Conservation (phyloP, 352 stramenopile species). For the Phytophthora rubi region DNA sequence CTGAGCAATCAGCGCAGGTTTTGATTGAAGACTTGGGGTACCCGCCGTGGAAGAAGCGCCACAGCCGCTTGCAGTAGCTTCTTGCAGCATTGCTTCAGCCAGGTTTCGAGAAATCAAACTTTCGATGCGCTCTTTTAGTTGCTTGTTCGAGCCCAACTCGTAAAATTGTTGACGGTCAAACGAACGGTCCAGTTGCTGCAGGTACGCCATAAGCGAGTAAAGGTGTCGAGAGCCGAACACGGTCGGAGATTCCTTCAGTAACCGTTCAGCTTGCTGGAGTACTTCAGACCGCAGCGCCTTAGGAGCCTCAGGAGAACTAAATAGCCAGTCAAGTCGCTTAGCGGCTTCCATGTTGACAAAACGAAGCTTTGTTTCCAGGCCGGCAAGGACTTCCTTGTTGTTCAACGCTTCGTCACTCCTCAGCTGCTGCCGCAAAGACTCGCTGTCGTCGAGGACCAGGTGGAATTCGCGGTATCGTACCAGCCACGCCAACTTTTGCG, state of each 20-base stretch:
- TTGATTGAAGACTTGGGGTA: constrained; percentile 12
- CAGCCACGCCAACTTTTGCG: constrained; percentile 64
- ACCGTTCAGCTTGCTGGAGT: constrained; percentile 52
- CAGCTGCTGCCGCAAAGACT: constrained; percentile 48
- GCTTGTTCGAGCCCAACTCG: constrained; percentile 44
- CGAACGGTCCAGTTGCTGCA: constrained; percentile 68
- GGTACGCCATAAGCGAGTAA: constrained; percentile 66
- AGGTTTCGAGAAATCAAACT: constrained; percentile 62
- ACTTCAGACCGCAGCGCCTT: constrained; percentile 51
- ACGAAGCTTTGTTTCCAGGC: constrained; percentile 47
- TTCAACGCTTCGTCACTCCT: constrained; percentile 19
- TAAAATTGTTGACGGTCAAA: constrained; percentile 68
- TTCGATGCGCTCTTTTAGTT: constrained; percentile 61
- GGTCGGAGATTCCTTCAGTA: constrained; percentile 55
- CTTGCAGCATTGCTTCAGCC: constrained; percentile 63
- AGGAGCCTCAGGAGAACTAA: constrained; percentile 50
- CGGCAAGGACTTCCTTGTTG: constrained; percentile 29
- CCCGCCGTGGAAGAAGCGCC: constrained; percentile 1
- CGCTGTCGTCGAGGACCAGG: constrained; percentile 70
- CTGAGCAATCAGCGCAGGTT: constrained; percentile 14
- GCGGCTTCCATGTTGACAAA: constrained; percentile 78
- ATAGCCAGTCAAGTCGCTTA: constrained; percentile 59
- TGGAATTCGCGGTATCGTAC: constrained; percentile 74
- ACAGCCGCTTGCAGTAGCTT: constrained; percentile 33
- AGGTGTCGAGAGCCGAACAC: constrained; percentile 64